phyloP scores from a whole-genome alignment of 345 rosid genomes.

The Theobroma cacao region DNA sequence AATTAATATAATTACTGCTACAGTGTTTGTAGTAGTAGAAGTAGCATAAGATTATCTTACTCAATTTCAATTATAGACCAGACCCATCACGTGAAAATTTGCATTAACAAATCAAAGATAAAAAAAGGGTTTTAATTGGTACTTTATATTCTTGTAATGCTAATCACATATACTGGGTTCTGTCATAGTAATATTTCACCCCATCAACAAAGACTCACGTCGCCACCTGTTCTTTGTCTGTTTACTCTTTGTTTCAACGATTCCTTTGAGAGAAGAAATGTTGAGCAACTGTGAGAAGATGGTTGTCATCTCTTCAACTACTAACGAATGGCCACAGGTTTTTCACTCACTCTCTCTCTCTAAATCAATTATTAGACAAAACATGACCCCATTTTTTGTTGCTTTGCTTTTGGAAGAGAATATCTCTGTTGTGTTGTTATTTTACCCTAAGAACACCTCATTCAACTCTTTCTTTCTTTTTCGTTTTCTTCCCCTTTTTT shows the following conservation, averaged over 20 bases:
- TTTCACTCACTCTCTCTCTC: slow-evolving; percentile 29
- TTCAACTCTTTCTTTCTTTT: slow-evolving; percentile 19
- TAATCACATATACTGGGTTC: neutral
- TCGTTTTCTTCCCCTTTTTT: slow-evolving; percentile 8
- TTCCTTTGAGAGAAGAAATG: slow-evolving; percentile 51
- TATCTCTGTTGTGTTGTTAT: slow-evolving; percentile 28
- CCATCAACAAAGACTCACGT: slow-evolving; percentile 42
- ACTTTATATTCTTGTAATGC: slow-evolving; percentile 2
- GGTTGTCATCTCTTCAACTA: slow-evolving; percentile 56
- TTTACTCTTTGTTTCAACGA: slow-evolving; percentile 63
- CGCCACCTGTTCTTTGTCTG: slow-evolving; percentile 74
- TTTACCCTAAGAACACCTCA: slow-evolving; percentile 28
- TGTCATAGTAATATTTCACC: slow-evolving; percentile 16
- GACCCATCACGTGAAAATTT: slow-evolving; percentile 45
- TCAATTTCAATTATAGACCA: slow-evolving; percentile 16
- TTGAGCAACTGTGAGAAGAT: slow-evolving; percentile 55
- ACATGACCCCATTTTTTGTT: slow-evolving; percentile 29
- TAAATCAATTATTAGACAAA: slow-evolving; percentile 30
- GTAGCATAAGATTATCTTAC: too few relatives aligned
- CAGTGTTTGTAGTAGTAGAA: neutral
- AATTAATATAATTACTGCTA: neutral
- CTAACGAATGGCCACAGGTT: slow-evolving; percentile 68
- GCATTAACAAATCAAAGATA: slow-evolving; percentile 7
- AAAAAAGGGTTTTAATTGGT: neutral
- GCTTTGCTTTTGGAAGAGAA: slow-evolving; percentile 39